Evolutionary conservation across 169 alveolate genomes (phyloP).

Genomic region (Perkinsus olseni): DNA sequence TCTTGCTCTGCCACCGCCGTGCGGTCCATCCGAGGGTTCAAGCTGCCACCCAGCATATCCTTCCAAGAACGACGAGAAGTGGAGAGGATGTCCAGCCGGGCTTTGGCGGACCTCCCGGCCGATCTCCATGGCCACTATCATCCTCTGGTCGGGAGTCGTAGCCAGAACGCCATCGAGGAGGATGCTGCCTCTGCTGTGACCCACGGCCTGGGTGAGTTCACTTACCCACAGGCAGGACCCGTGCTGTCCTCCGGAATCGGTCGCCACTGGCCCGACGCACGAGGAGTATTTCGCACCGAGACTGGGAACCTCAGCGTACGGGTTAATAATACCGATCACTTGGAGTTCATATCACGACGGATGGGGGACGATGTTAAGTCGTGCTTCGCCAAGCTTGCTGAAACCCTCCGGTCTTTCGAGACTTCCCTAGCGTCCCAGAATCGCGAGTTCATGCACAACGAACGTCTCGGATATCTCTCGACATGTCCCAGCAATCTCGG

Average conservation of each 20-base stretch:
- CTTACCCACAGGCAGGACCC: background rate
- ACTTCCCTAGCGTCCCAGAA: slow-evolving; percentile 15
- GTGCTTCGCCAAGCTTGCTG: slow-evolving; percentile 34
- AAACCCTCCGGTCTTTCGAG: slow-evolving; percentile 23
- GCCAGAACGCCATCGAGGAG: background rate
- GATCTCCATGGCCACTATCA: background rate
- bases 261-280: slow-evolving; percentile 49
- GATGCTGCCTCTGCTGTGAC: slow-evolving; percentile 12
- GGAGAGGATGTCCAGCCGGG: background rate
- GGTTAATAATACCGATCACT: slow-evolving; percentile 51
- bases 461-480: slow-evolving; percentile 27
- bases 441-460: slow-evolving; percentile 22
- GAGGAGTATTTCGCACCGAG: slow-evolving; percentile 40
- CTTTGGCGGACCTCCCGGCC: background rate
- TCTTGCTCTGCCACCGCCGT: background rate
- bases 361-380: slow-evolving; percentile 36
- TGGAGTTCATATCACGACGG: slow-evolving; percentile 38
- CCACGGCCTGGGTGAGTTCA: slow-evolving; percentile 10
- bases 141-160: background rate
- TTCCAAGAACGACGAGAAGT: background rate
- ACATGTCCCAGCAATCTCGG: slow-evolving; percentile 52
- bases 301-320: slow-evolving; percentile 38
- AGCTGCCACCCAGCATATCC: background rate
- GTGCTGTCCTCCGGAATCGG: slow-evolving; percentile 18
- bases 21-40: background rate